Percentiles rank a stretch among this genome's conserved stretches.
Conservation (phyloP, 2,329 filamentous ascomycete genomes). For the Neonectria sp. region DNA sequence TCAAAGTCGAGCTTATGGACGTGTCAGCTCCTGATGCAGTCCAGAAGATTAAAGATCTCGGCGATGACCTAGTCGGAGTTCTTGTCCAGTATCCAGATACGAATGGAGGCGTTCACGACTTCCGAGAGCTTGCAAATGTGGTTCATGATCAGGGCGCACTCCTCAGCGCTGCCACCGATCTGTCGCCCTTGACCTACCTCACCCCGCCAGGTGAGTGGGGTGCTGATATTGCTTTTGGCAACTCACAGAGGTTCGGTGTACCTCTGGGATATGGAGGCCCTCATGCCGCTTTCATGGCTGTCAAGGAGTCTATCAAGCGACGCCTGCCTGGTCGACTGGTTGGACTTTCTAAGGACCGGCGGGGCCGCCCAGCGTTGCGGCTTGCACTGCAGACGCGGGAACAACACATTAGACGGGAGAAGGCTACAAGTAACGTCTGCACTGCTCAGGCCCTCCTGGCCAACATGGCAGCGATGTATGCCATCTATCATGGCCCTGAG, state of each 20-base stretch:
- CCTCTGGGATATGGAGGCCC: constrained; percentile 94
- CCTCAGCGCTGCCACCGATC: constrained; percentile 90
- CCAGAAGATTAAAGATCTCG: constrained; percentile 79
- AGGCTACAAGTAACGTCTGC: constrained; percentile 98
- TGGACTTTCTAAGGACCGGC: constrained; percentile 91
- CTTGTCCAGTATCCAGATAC: constrained; percentile 97
- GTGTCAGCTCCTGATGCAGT: constrained; percentile 74
- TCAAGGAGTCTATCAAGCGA: constrained; percentile 91
- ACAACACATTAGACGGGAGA: constrained; percentile 96
- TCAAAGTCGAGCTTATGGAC: constrained; percentile 82
- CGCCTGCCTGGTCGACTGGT: constrained; percentile 94
- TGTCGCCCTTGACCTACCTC: constrained; percentile 88
- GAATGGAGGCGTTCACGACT: constrained; percentile 84
- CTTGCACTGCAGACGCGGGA: constrained; percentile 93
- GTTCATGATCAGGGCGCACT: constrained; percentile 85
- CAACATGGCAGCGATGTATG: constrained; percentile 97
- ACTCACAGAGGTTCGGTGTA: constrained; percentile 91
- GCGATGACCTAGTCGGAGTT: constrained; percentile 88
- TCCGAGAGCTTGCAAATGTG: constrained; percentile 78
- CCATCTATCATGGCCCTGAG: constrained; percentile 90
- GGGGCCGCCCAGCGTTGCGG: constrained; percentile 85
- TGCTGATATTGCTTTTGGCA: constrained; percentile 95
- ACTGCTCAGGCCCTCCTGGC: constrained; percentile 94
- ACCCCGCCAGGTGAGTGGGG: constrained; percentile 95
- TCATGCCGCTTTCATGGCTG: constrained; percentile 97